Conservation (phyloP, 176 grass and related monocot genomes). For the Luzula sylvatica region DNA sequence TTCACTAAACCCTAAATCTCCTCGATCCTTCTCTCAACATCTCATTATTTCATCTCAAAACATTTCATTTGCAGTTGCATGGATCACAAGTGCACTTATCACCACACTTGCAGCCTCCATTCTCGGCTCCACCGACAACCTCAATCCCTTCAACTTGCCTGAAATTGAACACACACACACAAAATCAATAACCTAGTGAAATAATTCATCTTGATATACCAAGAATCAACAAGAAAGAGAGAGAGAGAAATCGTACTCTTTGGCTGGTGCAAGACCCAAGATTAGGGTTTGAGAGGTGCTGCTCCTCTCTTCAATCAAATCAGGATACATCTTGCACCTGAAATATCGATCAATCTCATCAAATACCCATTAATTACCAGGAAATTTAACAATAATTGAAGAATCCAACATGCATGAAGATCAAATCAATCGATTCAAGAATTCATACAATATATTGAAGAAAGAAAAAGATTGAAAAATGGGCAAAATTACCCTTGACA, state of each 20-base stretch:
- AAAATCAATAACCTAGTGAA: neutral
- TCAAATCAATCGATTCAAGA: neutral
- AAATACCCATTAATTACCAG: slow-evolving; percentile 1
- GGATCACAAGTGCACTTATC: slow-evolving; percentile 55
- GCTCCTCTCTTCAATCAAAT: slow-evolving; percentile 32
- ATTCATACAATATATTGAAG: no score
- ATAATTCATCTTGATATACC: no score
- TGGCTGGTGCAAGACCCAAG: slow-evolving; percentile 44
- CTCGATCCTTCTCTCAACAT: neutral
- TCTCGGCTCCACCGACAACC: slow-evolving; percentile 28
- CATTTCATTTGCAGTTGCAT: slow-evolving; percentile 71
- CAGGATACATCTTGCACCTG: slow-evolving; percentile 77
- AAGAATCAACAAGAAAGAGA: neutral
- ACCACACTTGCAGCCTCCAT: slow-evolving; percentile 61
- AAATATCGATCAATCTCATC: slow-evolving; percentile 1
- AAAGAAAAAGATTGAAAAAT: neutral
- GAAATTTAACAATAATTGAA: neutral
- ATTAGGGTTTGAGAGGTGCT: slow-evolving; percentile 33
- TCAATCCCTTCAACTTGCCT: slow-evolving; percentile 30
- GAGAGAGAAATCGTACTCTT: slow-evolving; percentile 22
- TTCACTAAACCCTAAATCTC: no score
- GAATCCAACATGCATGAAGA: neutral
- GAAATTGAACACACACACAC: neutral
- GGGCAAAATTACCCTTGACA: slow-evolving; percentile 50
- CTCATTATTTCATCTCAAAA: neutral